Evolutionary conservation across 495 filamentous ascomycete species (phyloP).

Genomic region (Lophium mytilinum): DNA sequence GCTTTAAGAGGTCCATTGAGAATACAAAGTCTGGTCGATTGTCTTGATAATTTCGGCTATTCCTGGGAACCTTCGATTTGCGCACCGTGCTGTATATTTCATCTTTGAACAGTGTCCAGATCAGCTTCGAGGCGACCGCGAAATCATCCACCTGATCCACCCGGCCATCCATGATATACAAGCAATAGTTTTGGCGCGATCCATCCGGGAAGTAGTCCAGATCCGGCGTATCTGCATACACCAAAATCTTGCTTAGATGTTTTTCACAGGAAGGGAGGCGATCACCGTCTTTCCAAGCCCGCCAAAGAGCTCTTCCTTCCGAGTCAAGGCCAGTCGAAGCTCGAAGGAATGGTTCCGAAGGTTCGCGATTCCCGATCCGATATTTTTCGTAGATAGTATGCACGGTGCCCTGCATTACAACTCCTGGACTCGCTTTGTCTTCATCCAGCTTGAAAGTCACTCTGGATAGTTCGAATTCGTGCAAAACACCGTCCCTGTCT

Average conservation of each 20-base stretch:
- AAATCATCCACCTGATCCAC: neutral
- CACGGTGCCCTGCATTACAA: neutral
- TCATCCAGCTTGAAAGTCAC: neutral
- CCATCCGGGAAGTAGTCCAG: neutral
- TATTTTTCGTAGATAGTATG: neutral
- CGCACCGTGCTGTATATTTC: neutral
- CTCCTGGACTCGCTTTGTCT: neutral
- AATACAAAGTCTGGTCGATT: neutral
- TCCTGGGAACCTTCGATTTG: neutral
- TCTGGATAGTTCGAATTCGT: neutral
- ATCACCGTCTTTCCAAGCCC: neutral
- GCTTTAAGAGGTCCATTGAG: too few species aligned
- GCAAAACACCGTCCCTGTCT: neutral
- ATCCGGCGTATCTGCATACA: neutral
- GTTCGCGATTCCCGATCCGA: neutral
- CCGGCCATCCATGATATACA: neutral
- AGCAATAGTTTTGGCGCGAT: neutral
- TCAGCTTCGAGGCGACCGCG: neutral
- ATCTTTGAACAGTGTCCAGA: neutral
- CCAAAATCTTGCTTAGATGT: neutral
- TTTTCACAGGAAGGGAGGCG: neutral
- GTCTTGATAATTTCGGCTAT: neutral
- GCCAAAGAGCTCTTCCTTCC: neutral
- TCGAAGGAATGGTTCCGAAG: neutral
- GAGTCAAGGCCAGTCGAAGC: neutral